These are phyloP conservation scores for Trebouxia sp. DNA, from an alignment of 139 green algal species.

Conservation along the genomic window DNA sequence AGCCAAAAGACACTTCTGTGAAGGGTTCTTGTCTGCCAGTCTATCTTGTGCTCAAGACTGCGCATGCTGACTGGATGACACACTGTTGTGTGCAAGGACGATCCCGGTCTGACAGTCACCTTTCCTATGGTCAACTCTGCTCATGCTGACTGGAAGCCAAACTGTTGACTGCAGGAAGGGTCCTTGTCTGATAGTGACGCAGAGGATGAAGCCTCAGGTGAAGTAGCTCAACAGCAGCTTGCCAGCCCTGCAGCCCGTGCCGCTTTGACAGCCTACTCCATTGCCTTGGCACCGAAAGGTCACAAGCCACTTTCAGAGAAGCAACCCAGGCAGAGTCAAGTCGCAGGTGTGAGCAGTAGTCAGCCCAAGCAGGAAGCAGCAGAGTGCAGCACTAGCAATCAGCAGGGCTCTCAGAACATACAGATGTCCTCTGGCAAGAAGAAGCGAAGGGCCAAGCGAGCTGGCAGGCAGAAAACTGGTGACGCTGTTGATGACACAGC, in stretches of 20 bases:
- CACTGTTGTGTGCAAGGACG: too few relatives aligned
- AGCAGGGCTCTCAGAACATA: background rate
- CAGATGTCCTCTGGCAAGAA: background rate
- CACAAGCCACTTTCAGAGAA: background rate
- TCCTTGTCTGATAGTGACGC: background rate
- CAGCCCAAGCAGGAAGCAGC: background rate
- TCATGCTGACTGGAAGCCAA: too few relatives aligned
- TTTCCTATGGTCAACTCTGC: too few relatives aligned
- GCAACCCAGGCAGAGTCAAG: background rate
- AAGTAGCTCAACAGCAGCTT: background rate
- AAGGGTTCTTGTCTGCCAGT: too few relatives aligned
- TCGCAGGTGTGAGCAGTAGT: too few relatives aligned
- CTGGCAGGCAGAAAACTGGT: background rate
- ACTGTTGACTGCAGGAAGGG: background rate
- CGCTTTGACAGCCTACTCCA: constrained; percentile 15
- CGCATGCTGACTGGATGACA: too few relatives aligned
- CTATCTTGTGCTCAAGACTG: too few relatives aligned
- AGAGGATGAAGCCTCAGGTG: background rate
- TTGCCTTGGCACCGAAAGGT: background rate
- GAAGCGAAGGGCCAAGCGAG: background rate
- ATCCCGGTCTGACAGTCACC: too few relatives aligned
- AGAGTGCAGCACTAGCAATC: background rate
- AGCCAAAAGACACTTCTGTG: too few relatives aligned
- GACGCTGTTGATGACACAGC: too few relatives aligned
- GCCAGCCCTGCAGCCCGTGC: constrained; percentile 19